Evolutionary conservation across 345 rosid genomes (phyloP).

Genomic region (Garcia nutans): DNA sequence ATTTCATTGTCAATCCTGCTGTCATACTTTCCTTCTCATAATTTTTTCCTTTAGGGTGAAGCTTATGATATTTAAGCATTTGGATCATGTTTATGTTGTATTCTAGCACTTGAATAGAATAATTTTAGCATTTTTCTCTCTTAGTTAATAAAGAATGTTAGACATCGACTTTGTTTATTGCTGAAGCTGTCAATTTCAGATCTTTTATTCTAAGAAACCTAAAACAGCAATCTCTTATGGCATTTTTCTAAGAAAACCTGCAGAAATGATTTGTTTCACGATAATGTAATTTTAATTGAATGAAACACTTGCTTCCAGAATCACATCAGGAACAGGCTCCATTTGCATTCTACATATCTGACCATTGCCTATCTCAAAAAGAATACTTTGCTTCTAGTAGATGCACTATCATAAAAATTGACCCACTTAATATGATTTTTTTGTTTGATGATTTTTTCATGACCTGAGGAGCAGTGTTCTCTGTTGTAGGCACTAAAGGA

Average conservation of each 20-base stretch:
- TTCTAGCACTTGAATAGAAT: neutral
- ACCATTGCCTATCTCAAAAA: neutral
- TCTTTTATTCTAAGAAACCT: neutral
- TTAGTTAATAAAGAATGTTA: neutral
- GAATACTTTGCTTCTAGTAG: neutral
- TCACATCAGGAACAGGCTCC: neutral
- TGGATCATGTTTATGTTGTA: neutral
- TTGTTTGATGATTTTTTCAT: conserved; percentile 11
- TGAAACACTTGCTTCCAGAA: neutral
- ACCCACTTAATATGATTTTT: neutral
- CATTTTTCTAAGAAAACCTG: neutral
- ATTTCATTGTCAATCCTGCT: neutral
- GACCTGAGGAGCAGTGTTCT: conserved; percentile 8
- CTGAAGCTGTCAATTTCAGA: neutral
- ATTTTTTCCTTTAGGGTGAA: neutral
- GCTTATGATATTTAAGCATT: neutral
- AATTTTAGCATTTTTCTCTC: neutral
- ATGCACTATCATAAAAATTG: neutral
- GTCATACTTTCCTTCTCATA: neutral
- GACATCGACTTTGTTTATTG: neutral
- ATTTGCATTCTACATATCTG: neutral
- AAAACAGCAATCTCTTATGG: neutral
- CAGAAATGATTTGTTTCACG: neutral
- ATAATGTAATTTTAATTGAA: neutral
- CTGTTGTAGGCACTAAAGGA: neutral